phyloP scores from a whole-genome alignment of 768 basidiomycete species.

The Phanerochaete sordida region DNA sequence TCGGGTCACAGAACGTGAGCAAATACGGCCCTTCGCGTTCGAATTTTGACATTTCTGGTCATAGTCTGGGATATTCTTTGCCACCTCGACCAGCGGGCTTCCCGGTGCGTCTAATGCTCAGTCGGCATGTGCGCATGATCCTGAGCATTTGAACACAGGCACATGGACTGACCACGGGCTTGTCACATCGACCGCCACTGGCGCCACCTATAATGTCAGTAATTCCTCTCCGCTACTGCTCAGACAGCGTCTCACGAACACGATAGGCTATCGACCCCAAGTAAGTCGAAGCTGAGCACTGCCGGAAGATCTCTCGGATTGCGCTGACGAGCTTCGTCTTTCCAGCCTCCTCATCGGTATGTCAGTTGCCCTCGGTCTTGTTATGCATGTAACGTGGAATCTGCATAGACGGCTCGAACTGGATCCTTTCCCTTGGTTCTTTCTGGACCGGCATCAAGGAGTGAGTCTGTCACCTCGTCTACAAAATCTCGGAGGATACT shows the following conservation, averaged over 20 bases:
- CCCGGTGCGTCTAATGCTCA: conserved; percentile 5
- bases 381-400: background rate
- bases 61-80: conserved; percentile 48
- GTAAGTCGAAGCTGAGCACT: conserved; percentile 17
- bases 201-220: conserved; percentile 35
- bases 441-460: conserved; percentile 55
- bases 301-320: too few species aligned
- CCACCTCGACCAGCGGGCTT: conserved; percentile 45
- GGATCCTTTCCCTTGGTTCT: conserved; percentile 50
- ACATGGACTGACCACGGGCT: conserved; percentile 43
- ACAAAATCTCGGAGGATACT: background rate
- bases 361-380: background rate
- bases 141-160: background rate
- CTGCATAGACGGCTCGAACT: conserved; percentile 28
- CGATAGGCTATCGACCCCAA: conserved; percentile 47
- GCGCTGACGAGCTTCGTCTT: background rate
- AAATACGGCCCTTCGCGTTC: too few species aligned
- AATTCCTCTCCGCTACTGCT: background rate
- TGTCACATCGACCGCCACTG: conserved; percentile 38
- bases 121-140: background rate
- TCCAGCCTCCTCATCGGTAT: background rate
- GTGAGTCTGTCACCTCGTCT: too few species aligned
- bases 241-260: background rate
- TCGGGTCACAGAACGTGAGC: conserved; percentile 42
- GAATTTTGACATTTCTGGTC: background rate